Base-by-base conservation (phyloP, 2,329 filamentous ascomycete species). In the Tetracladium maxilliforme region DNA sequence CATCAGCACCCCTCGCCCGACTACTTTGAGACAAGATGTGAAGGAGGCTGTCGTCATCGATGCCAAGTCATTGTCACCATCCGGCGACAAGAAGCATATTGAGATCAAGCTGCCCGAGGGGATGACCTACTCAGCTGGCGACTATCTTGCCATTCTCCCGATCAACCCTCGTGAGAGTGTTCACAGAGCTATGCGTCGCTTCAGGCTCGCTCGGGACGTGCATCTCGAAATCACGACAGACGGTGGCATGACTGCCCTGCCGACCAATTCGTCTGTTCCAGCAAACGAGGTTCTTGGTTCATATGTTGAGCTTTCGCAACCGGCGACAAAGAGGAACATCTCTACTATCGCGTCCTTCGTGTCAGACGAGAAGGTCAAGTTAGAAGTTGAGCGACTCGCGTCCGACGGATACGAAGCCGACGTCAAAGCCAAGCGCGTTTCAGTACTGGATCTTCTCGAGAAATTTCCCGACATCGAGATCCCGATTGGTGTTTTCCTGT, bases 221-320 rank as follows among this genome's bases (percentile, higher is more conserved):
- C 52, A 58, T 28, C 43, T 72, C 9, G 61, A 54, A 3, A 57
- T 70, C 22, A 45, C 49, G 20, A n/a, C n/a, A n/a, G 47, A 48
- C 30, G 42, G 43, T 11, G 38, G 46, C 3, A 48, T 48, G 19
- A 50, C 48, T 9, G 47, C 48, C 4, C 47, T 63, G 7, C 58
- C 58, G 1, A 49, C 53, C 6, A 49, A 52, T 19, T 47, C 48
- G 10, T 58, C 61, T 0, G 54, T 70, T 21, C 59, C 62, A 4
- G 61, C 63, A 4, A 49, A 54, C 25, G 56, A 67, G 30, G 49
- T 73, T 1, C 51, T 74, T 11, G 56, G 56, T 1, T 61, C 61
- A 6, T 83, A 82, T 32, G 68, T 84, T 3, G 80, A 87, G 47
- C 57, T 86, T 2, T 64, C 64, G 4, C 75, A 79, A 36, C 76